A percentile compares a stretch with the other conserved stretches of the same genome.
phyloP scores from a whole-genome alignment of 2,329 filamentous ascomycete genomes.

The Penicillium crustosum region DNA sequence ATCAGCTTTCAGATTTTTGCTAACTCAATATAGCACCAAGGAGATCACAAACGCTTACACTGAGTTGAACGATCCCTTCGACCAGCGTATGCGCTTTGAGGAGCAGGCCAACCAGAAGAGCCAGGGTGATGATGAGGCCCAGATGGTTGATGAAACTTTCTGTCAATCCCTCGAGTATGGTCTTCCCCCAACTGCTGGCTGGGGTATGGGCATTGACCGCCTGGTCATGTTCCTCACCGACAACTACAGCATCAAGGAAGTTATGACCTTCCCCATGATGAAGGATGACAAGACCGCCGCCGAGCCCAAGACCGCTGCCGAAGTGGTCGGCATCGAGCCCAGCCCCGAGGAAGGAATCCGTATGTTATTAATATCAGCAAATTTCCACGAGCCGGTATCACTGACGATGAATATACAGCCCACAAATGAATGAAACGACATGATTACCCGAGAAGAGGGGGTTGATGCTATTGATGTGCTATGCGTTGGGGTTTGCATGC shows the following conservation, averaged over 20 bases:
- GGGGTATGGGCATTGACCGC: constrained; percentile 94
- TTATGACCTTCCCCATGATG: constrained; percentile 96
- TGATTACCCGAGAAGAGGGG: constrained; percentile 7
- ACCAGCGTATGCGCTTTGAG: constrained; percentile 87
- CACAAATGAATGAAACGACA: constrained; percentile 35
- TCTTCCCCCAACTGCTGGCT: constrained; percentile 90
- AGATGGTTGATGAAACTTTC: constrained; percentile 95
- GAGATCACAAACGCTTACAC: constrained; percentile 97
- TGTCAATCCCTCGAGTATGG: constrained; percentile 85
- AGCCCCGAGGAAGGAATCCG: constrained; percentile 61
- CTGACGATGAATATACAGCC: constrained; percentile 31
- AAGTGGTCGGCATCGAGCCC: constrained; percentile 62
- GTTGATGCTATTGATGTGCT: constrained; percentile 17
- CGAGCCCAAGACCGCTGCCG: constrained; percentile 56
- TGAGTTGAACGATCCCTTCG: constrained; percentile 95
- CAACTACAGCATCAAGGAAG: constrained; percentile 94
- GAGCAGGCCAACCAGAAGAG: constrained; percentile 96
- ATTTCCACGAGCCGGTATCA: constrained; percentile 23
- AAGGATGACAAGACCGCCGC: constrained; percentile 69
- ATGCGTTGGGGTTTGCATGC: constrained; percentile 17
- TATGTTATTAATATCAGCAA: constrained; percentile 36
- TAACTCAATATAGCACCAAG: constrained; percentile 42
- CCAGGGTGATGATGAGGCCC: constrained; percentile 95
- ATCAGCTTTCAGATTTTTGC: neutral
- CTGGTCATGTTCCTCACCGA: constrained; percentile 95